Conservation (phyloP, 2,329 filamentous ascomycete genomes). For the Phoma herbarum region DNA sequence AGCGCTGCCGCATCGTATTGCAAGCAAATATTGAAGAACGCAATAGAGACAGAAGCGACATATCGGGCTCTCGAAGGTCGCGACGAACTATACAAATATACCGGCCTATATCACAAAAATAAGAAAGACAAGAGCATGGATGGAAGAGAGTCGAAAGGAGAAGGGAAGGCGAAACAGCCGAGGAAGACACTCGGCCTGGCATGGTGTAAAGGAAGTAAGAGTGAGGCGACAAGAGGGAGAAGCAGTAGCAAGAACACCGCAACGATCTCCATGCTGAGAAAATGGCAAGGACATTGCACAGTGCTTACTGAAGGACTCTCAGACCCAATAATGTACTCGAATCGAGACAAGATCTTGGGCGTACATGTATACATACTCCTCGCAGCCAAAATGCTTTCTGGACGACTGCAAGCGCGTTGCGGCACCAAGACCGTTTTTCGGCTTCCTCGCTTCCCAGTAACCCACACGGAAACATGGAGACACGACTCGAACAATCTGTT, state of each 20-base stretch:
- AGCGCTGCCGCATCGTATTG: background rate
- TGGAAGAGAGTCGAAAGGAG: background rate
- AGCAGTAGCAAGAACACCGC: background rate
- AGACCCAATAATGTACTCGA: background rate
- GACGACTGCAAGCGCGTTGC: background rate
- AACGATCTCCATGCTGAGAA: background rate
- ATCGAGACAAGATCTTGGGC: background rate
- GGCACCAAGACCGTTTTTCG: too few species aligned
- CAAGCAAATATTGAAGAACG: background rate
- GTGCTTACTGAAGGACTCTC: background rate
- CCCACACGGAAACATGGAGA: too few species aligned
- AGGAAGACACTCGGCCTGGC: background rate
- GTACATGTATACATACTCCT: background rate
- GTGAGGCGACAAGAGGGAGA: too few species aligned
- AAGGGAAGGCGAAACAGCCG: background rate
- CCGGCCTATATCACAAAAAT: too few species aligned
- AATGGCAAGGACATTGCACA: background rate
- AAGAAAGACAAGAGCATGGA: background rate
- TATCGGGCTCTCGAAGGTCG: background rate
- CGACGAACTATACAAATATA: background rate
- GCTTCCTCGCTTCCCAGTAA: background rate
- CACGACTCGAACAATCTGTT: background rate
- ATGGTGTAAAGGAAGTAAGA: background rate
- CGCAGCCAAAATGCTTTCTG: background rate
- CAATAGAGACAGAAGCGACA: background rate